Evolutionary conservation across 495 filamentous ascomycete genomes (phyloP), one percentile per base, ranked within the genome.

Genomic region (Daldinia childiae): DNA sequence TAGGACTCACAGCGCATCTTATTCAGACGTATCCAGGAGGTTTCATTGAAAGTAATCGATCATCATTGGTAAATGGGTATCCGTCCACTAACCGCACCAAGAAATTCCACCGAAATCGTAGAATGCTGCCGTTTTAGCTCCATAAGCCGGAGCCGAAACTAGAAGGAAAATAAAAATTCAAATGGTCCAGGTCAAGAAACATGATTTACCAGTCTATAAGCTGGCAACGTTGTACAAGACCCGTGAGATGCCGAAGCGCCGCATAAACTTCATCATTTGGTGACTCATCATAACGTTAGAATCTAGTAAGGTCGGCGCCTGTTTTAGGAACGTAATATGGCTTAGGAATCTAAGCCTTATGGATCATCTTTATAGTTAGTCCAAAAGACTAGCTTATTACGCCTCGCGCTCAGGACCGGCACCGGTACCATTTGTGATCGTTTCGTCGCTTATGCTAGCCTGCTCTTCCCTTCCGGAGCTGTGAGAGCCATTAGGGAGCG

Each of bases 21-120:
- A 54, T 55, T 59, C 32, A 62, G 62, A 54, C 51, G 27, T 73
- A 73, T 73, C 71, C 71, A 73, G 71, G 66, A 66, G 26, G 39
- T 56, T 38, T 36, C 52, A 50, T 48, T 39, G 43, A 32, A 59
- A 65, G 58, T 59, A 41, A 29, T 52, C 30, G 24, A 24, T 17
- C 52, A 58, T 15, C 34, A 48, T 63, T 5, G 24, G 30, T 21
- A 58, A 54, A 58, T 29, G 21, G 51, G 30, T 32, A 50, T 52
- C 30, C 59, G 50, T 60, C 38, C 62, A 15, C 62, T 66, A 54
- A 66, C 64, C 39, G 45, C 17, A 62, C 66, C 71, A 73, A 73
- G 52, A 66, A 62, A 54, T 52, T 29, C 51, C 32, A 11, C 48
- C 56, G 48, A 57, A 29, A 55, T 57, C 39, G 34, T 58, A 21